Percentiles rank a stretch among this genome's conserved stretches.
phyloP scores from a whole-genome alignment of 331 rosid genomes.

The Quercus tomentella region DNA sequence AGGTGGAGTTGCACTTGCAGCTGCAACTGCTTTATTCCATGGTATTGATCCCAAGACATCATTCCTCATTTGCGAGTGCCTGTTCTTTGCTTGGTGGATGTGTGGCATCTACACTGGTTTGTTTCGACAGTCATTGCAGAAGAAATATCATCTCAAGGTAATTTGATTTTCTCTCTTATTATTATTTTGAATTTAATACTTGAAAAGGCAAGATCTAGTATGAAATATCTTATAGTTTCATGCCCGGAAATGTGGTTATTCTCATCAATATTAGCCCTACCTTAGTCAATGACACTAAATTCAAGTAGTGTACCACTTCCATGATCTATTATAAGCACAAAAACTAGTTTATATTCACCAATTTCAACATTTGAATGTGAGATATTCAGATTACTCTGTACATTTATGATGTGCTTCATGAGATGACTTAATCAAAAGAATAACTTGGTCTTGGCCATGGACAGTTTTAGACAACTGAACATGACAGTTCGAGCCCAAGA shows the following conservation, averaged over 20 bases:
- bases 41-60: constrained; percentile 61
- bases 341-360: background rate
- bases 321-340: no score
- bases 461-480: background rate
- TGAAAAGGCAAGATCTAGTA: background rate
- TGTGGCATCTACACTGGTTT: constrained; percentile 65
- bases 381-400: background rate
- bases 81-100: constrained; percentile 70
- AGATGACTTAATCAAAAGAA: background rate
- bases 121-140: constrained; percentile 54
- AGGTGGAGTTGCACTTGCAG: constrained; percentile 60
- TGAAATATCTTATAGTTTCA: background rate
- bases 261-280: background rate
- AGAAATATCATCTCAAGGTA: constrained; percentile 65
- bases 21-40: constrained; percentile 34
- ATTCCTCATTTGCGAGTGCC: constrained; percentile 50
- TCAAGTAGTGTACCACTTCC: background rate
- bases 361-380: background rate
- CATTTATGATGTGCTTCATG: background rate
- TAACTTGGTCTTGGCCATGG: background rate
- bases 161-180: background rate
- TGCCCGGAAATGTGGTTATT: background rate
- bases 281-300: background rate
- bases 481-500: background rate
- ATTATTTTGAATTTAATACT: background rate